Conservation (phyloP, 495 filamentous ascomycete species). For the Podospora pseudoanserina region DNA sequence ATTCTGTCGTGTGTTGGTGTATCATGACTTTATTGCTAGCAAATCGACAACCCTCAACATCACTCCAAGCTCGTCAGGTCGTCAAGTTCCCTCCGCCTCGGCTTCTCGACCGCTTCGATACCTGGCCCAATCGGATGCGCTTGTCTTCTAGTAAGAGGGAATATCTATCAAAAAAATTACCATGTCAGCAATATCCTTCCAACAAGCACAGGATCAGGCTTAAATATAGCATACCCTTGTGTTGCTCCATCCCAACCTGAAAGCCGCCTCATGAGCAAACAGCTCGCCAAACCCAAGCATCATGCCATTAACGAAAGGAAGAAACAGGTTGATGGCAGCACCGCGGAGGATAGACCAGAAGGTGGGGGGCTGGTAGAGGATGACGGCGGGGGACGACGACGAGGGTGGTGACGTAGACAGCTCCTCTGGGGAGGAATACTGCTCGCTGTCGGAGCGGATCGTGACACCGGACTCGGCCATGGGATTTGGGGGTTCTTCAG, state of each 20-base stretch:
- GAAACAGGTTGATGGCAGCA: conserved; percentile 87
- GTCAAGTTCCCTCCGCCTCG: conserved; percentile 35
- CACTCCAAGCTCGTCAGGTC: conserved; percentile 52
- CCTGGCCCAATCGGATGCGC: conserved; percentile 51
- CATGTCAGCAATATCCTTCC: conserved; percentile 6
- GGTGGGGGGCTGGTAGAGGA: conserved; percentile 86
- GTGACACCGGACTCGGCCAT: conserved; percentile 78
- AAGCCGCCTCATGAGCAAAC: conserved; percentile 92
- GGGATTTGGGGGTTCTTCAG: conserved; percentile 53
- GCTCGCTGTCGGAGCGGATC: conserved; percentile 86
- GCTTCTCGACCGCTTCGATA: conserved; percentile 47
- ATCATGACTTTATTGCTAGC: background rate
- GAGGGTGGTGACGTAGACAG: conserved; percentile 59
- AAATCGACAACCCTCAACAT: conserved; percentile 7
- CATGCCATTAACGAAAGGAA: conserved; percentile 95
- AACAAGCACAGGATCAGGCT: background rate
- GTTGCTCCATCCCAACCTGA: conserved; percentile 83
- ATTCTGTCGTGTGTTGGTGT: background rate
- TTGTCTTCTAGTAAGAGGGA: conserved; percentile 43
- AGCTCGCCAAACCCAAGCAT: conserved; percentile 98
- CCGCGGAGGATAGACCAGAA: conserved; percentile 80
- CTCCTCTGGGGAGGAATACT: conserved; percentile 71
- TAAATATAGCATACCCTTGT: conserved; percentile 67
- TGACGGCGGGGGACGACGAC: conserved; percentile 65
- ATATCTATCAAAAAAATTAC: conserved; percentile 37